Evolutionary conservation across 768 basidiomycete genomes (phyloP).

Genomic region (Chlorophyllum brunneum): DNA sequence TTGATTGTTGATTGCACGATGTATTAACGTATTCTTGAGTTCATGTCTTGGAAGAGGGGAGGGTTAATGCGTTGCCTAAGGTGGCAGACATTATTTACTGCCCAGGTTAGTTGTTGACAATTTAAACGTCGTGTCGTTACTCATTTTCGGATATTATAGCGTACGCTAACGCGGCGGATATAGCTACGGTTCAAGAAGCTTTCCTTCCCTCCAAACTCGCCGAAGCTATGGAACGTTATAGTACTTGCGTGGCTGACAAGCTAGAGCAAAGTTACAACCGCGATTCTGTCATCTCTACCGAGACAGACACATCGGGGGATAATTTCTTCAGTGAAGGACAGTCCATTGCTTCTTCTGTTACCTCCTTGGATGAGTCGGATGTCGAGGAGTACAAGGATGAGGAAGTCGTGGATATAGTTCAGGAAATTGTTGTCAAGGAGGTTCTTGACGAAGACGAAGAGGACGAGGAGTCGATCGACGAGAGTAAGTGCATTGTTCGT

Average conservation of each 20-base stretch:
- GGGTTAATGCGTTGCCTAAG: neutral
- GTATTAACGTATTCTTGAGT: neutral
- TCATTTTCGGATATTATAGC: neutral
- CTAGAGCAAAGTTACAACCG: neutral
- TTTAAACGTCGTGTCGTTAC: too few species aligned
- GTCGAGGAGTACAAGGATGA: neutral
- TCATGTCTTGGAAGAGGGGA: neutral
- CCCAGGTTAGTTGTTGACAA: neutral
- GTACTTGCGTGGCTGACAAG: neutral
- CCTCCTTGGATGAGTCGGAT: neutral
- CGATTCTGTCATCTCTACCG: neutral
- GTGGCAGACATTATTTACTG: neutral
- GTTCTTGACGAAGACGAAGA: neutral
- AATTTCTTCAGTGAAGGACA: neutral
- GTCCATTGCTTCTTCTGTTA: neutral
- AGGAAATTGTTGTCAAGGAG: neutral
- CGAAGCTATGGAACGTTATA: neutral
- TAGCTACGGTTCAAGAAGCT: neutral
- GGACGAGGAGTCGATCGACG: neutral
- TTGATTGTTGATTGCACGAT: neutral
- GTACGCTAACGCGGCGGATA: neutral
- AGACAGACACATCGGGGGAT: neutral
- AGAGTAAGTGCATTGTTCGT: neutral
- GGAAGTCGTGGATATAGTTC: neutral
- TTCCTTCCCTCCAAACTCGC: neutral